Conservation (phyloP, 768 basidiomycete species). For the Leucosporidium scottii region DNA sequence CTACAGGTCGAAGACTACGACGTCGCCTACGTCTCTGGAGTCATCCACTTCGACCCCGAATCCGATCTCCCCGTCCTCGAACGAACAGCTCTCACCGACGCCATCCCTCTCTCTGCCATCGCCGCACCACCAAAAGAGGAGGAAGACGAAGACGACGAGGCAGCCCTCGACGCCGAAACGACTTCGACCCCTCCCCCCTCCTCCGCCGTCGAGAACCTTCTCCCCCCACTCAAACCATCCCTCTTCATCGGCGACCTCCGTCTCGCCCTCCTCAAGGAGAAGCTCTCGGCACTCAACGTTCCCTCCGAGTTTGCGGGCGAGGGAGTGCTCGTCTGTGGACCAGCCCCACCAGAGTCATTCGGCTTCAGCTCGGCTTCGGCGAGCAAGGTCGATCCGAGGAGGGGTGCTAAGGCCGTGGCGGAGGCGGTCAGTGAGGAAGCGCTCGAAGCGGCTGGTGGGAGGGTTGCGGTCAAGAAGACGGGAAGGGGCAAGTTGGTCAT, state of each 20-base stretch:
- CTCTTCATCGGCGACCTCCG: constrained; percentile 98
- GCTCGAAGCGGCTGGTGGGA: constrained; percentile 37
- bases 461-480: constrained; percentile 79
- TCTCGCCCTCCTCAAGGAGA: constrained; percentile 76
- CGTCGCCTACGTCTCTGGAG: constrained; percentile 83
- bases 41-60: constrained; percentile 73
- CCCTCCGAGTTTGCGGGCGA: constrained; percentile 95
- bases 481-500: constrained; percentile 77
- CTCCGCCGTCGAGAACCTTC: constrained; percentile 34
- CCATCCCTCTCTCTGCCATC: constrained; percentile 6
- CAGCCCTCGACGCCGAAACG: not conserved
- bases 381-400: constrained; percentile 50
- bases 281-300: constrained; percentile 64
- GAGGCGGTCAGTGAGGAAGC: constrained; percentile 30
- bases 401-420: constrained; percentile 30
- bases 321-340: constrained; percentile 78
- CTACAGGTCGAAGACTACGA: constrained; percentile 93
- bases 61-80: constrained; percentile 86
- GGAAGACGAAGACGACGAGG: not conserved
- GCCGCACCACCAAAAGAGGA: not conserved
- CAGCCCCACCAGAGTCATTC: constrained; percentile 33
- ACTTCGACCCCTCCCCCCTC: not conserved
- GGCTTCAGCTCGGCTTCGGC: constrained; percentile 51
- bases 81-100: constrained; percentile 44
- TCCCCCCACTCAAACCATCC: constrained; percentile 67